Evolutionary conservation across 1,284 basidiomycete genomes (phyloP), one percentile per base, ranked within the genome.

Genomic region (Ceratobasidium sp.): DNA sequence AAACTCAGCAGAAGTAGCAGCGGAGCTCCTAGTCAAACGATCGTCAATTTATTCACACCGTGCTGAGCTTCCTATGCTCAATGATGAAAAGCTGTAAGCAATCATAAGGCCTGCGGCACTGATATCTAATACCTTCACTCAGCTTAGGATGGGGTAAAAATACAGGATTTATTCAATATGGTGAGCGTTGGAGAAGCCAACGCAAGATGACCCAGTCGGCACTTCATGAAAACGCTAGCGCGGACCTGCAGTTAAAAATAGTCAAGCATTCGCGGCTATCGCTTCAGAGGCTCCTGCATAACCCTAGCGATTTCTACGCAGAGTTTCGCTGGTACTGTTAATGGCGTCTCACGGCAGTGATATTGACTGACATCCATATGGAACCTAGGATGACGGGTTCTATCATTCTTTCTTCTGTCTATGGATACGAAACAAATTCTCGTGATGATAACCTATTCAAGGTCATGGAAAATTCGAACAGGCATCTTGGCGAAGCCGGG

Each of bases 1-100:
- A 32, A 75, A 76, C 59, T 66, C 70, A 21, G 6, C 30, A n/a
- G 55, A 73, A 49, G 63, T 55, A 6, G 71, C 72, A 16, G 62
- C 50, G 11, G 75, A 73, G 9, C 57, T 76, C 13, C 52, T 76
- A 7, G 71, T 54, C 1, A 75, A 72, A 58, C 46, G 71, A 21
- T 55, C 70, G 1, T 32, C 52, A 35, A 74, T 71, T 5, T 75
- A 74, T 43, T 67, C 71, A n/a, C 52, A 71, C 26, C 46, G 75
- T 5, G 71, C 75, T 6, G n/a, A 67, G 18, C 35, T 73, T 11
- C 21, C 58, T 26, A 73, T 76, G 73, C 2, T 63, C n/a, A 18
- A 6, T 18, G 44, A 44, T 30, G 32, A 35, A 30, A 47, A 21
- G 23, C 46, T 63, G 61, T 63, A 23, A 47, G 61, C 13, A 49